These are phyloP conservation scores for Bothriochloa decipiens DNA, from an alignment of 176 grass and related monocot species.

Conservation along the genomic window DNA sequence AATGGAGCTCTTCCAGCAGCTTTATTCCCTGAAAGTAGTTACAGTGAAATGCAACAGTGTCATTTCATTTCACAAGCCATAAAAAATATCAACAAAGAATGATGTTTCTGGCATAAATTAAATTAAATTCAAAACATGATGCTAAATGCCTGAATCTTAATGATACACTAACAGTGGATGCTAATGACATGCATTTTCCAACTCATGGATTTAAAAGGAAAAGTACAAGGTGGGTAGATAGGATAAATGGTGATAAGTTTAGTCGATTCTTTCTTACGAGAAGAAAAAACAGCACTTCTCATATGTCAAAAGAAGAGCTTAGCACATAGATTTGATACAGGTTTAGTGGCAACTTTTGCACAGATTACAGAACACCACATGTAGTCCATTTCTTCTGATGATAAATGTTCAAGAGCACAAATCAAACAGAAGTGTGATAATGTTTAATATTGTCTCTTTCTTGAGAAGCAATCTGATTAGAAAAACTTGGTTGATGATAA, in stretches of 20 bases:
- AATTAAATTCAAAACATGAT: background rate
- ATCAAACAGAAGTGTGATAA: background rate
- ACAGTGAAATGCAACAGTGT: conserved; percentile 16
- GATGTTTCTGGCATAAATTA: conserved; percentile 15
- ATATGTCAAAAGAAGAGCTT: background rate
- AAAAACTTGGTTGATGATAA: background rate
- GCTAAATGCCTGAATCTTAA: background rate
- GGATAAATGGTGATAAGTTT: conserved; percentile 11
- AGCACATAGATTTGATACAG: background rate
- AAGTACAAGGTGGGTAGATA: background rate
- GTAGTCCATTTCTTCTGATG: background rate
- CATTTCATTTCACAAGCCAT: conserved; percentile 30
- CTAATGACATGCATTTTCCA: conserved; percentile 10
- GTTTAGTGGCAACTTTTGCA: background rate
- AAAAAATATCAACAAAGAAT: background rate
- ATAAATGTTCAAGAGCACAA: conserved; percentile 3
- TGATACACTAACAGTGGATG: conserved; percentile 5
- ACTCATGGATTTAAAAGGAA: background rate
- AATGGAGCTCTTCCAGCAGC: conserved; percentile 58
- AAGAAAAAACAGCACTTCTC: background rate
- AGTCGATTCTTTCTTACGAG: conserved; percentile 14
- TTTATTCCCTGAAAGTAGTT: conserved; percentile 64
- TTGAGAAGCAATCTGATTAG: background rate
- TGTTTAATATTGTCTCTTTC: background rate
- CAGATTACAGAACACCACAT: background rate